A percentile compares a stretch with the other conserved stretches of the same genome.
Conservation (phyloP, 371 early-diverging fungal species). For the Batkoa obscura region DNA sequence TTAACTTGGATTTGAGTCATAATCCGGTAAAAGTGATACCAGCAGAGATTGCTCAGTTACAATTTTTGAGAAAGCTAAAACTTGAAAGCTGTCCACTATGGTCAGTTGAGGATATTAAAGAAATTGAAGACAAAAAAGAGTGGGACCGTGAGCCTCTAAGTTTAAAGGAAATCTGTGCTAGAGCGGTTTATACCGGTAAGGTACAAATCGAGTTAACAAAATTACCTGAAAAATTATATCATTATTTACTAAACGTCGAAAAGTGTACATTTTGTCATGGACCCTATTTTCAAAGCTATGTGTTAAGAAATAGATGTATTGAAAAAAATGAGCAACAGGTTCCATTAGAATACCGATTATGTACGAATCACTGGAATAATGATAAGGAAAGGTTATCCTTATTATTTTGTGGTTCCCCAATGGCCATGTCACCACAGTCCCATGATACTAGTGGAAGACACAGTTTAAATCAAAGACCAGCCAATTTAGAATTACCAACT, state of each 20-base stretch:
- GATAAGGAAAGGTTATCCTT: constrained; percentile 37
- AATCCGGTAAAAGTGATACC: constrained; percentile 49
- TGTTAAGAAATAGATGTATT: constrained; percentile 35
- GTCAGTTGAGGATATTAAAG: constrained; percentile 4
- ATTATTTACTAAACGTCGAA: constrained; percentile 40
- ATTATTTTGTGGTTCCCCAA: constrained; percentile 28
- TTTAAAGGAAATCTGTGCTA: background rate
- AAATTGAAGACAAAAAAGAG: background rate
- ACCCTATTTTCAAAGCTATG: constrained; percentile 58
- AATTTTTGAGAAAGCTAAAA: constrained; percentile 34
- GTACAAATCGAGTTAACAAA: background rate
- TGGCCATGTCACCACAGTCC: constrained; percentile 15
- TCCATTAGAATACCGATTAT: constrained; percentile 51
- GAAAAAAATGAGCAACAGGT: constrained; percentile 33
- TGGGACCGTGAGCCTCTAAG: background rate
- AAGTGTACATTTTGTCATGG: constrained; percentile 71
- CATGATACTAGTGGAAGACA: background rate
- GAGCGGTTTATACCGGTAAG: background rate
- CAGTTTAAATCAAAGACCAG: background rate
- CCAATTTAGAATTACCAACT: background rate
- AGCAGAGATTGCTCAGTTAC: constrained; percentile 45
- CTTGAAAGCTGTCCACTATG: constrained; percentile 32
- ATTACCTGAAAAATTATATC: constrained; percentile 20
- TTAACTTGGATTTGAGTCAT: constrained; percentile 38
- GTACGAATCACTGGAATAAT: constrained; percentile 55